Conservation (phyloP, 495 filamentous ascomycete species). For the Penicillium roqueforti region DNA sequence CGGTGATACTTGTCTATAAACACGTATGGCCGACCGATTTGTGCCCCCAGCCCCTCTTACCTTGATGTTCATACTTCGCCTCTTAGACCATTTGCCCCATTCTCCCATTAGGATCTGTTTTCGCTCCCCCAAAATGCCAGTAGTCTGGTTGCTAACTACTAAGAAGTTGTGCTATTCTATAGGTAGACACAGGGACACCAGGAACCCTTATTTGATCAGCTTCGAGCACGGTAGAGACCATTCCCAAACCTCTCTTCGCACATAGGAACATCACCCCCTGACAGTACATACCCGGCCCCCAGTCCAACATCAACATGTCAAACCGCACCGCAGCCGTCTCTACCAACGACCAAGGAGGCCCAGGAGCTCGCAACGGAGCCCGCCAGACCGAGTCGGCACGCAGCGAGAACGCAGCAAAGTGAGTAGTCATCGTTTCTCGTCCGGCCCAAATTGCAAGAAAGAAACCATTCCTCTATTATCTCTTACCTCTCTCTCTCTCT, state of each 20-base stretch:
- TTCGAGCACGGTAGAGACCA: background rate
- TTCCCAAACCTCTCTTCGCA: background rate
- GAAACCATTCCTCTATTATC: background rate
- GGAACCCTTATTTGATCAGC: background rate
- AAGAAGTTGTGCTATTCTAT: background rate
- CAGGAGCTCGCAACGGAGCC: background rate
- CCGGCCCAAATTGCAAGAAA: background rate
- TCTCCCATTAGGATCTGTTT: background rate
- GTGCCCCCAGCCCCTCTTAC: background rate
- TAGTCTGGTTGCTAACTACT: background rate
- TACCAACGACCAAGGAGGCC: background rate
- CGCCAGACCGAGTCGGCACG: background rate
- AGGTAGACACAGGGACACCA: background rate
- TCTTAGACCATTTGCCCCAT: background rate
- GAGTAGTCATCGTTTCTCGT: background rate
- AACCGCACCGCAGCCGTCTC: background rate
- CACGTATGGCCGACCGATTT: constrained; percentile 16
- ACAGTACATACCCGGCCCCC: background rate
- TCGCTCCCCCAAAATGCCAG: background rate
- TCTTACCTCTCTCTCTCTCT: background rate
- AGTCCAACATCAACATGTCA: background rate
- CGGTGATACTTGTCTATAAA: background rate
- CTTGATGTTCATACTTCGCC: constrained; percentile 1
- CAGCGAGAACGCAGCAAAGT: background rate
- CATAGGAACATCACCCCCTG: background rate